Percentiles rank a stretch among this genome's conserved stretches.
phyloP scores from a whole-genome alignment of 495 filamentous ascomycete genomes.

The Diplogelasinospora grovesii region DNA sequence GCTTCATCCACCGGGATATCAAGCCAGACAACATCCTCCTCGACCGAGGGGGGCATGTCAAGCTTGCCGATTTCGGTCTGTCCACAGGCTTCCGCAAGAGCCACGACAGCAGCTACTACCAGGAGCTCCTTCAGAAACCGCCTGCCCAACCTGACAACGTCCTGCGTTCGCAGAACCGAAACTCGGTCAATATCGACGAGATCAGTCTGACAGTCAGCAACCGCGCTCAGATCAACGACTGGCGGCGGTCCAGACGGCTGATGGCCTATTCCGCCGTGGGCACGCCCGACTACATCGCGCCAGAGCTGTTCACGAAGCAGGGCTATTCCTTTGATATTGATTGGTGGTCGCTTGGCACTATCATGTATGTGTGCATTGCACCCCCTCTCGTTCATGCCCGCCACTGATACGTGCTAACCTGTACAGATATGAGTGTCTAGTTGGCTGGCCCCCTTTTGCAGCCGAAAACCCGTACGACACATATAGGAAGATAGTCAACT shows the following conservation, averaged over 20 bases:
- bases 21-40: slow-evolving; percentile 21
- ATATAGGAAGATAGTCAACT: slow-evolving; percentile 92
- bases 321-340: slow-evolving; percentile 87
- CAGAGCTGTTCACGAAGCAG: slow-evolving; percentile 83
- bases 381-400: neutral
- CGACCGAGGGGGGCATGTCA: slow-evolving; percentile 58
- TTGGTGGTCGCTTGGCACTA: slow-evolving; percentile 93
- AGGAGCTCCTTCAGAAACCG: slow-evolving; percentile 67
- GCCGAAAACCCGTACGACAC: slow-evolving; percentile 85
- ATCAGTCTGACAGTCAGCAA: slow-evolving; percentile 96
- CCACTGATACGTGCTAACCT: neutral
- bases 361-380: slow-evolving; percentile 64
- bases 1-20: slow-evolving; percentile 77
- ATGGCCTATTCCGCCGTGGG: slow-evolving; percentile 94
- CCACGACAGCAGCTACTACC: slow-evolving; percentile 89
- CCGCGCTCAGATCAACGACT: slow-evolving; percentile 86
- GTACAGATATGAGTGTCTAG: slow-evolving; percentile 71
- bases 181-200: slow-evolving; percentile 83
- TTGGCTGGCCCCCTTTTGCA: slow-evolving; percentile 93
- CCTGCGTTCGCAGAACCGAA: slow-evolving; percentile 55
- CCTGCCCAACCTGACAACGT: slow-evolving; percentile 50
- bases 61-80: slow-evolving; percentile 91
- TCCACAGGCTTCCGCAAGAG: slow-evolving; percentile 89
- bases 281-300: slow-evolving; percentile 91
- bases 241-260: slow-evolving; percentile 82